Evolutionary conservation across 345 rosid genomes (phyloP), one percentile per base, ranked within the genome.

Genomic region (Brassica nigra): DNA sequence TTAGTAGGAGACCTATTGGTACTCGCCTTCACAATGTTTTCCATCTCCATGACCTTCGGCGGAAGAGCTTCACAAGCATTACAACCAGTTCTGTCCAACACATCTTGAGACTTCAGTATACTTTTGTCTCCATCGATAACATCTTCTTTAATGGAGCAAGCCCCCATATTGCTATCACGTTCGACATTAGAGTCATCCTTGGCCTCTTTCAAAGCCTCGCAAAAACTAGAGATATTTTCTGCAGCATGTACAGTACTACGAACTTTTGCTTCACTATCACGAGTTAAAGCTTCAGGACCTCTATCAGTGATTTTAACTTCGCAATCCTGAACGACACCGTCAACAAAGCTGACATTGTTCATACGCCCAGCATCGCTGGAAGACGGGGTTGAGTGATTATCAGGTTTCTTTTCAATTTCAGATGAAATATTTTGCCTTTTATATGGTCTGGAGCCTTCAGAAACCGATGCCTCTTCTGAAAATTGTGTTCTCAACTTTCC

Each of bases 21-120:
- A n/a, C 80, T 54, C 77, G 66, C 84, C 86, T 86, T 90, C 78
- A 81, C 74, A 44, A 86, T 73, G 67, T 76, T 87, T 82, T 86
- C 90, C 86, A 83, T 92, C 89, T 85, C 89, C 36, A 62, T 78
- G 83, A 69, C 86, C 70, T 87, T 87, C 30, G 12, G 6, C 1
- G 83, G 28, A 68, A 86, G 65, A 55, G 34, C 61, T 84, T 84
- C 85, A 37, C 74, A 77, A 30, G 85, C 57, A 80, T 31, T 68
- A 63, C 68, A 75, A 79, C 42, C 78, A 29, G 78, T 82, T 83
- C 78, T 82, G 77, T 73, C 68, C 33, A 85, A 69, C 78, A 77
- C 66, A 78, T 58, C 71, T 67, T 66, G 67, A 76, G 81, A 58
- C 71, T 77, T 81, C 65, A 65, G 68, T 69, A 64, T 36, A 63